Percentiles rank a stretch among this genome's conserved stretches.
Conservation (phyloP, 2,329 filamentous ascomycete species). For the Penicillium glabrum region DNA sequence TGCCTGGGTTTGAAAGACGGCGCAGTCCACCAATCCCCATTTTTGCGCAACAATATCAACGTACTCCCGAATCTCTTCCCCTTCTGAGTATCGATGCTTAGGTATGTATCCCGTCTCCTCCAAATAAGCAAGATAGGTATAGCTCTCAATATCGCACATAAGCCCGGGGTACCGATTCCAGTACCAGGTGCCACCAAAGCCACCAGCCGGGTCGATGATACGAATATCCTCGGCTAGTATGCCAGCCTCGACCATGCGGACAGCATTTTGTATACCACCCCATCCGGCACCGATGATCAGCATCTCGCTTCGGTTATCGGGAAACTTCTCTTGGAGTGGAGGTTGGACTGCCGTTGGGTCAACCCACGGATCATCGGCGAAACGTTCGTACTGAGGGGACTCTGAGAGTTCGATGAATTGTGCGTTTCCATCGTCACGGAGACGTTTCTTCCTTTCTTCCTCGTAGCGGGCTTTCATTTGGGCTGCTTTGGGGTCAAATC, state of each 20-base stretch:
- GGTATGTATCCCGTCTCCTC: slow-evolving; percentile 63
- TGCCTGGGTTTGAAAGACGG: slow-evolving; percentile 1
- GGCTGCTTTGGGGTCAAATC: neutral
- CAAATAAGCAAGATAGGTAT: slow-evolving; percentile 60
- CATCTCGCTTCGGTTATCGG: neutral
- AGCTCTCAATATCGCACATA: slow-evolving; percentile 60
- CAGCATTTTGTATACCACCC: slow-evolving; percentile 1
- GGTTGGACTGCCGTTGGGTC: neutral
- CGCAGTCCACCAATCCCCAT: neutral
- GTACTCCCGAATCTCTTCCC: slow-evolving; percentile 34
- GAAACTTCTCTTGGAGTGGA: neutral
- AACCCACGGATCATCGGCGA: slow-evolving; percentile 6
- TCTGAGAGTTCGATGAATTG: slow-evolving; percentile 4
- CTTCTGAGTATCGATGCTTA: slow-evolving; percentile 48
- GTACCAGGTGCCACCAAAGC: slow-evolving; percentile 52
- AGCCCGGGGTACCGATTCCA: slow-evolving; percentile 52
- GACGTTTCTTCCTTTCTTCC: slow-evolving; percentile 6
- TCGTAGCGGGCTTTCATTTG: slow-evolving; percentile 1
- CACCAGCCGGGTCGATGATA: slow-evolving; percentile 42
- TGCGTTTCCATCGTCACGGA: slow-evolving; percentile 3
- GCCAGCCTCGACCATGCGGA: slow-evolving; percentile 4
- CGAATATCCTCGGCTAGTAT: slow-evolving; percentile 33
- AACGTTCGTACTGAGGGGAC: neutral
- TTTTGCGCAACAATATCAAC: neutral
- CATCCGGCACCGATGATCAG: slow-evolving; percentile 8